Evolutionary conservation across 2,329 filamentous ascomycete genomes (phyloP).

Genomic region (Calycina herbarum): DNA sequence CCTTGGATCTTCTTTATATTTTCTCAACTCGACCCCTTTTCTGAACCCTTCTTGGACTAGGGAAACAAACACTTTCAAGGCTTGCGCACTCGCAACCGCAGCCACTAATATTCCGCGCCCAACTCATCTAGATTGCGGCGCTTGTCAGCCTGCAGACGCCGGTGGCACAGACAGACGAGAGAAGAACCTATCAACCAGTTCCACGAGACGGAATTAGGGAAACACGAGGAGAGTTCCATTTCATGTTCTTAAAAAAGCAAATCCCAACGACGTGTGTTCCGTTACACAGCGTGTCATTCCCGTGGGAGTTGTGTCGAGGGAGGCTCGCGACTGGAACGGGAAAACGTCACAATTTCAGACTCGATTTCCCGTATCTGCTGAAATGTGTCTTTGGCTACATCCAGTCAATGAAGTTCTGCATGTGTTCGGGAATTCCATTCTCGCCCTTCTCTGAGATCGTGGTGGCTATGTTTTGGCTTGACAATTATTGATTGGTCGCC

Average conservation of each 20-base stretch:
- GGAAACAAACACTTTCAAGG: not conserved
- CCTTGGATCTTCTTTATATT: not conserved
- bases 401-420: not conserved
- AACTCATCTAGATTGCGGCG: not conserved
- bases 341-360: not conserved
- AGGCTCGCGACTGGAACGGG: not conserved
- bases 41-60: not conserved
- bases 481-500: not conserved
- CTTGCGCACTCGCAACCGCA: not conserved
- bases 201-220: not conserved
- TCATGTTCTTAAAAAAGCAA: not conserved
- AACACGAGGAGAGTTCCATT: not conserved
- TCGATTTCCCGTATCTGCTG: not conserved
- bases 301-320: not conserved
- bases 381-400: not conserved
- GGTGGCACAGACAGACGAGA: not conserved
- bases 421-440: not conserved
- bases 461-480: not conserved
- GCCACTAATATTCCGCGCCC: not conserved
- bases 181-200: not conserved
- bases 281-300: not conserved
- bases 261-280: not conserved
- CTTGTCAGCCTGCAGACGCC: not conserved
- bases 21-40: not conserved
- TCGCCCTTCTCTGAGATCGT: not conserved